phyloP scores from a whole-genome alignment of 208 protist species.

The Phytomonas serpens region DNA sequence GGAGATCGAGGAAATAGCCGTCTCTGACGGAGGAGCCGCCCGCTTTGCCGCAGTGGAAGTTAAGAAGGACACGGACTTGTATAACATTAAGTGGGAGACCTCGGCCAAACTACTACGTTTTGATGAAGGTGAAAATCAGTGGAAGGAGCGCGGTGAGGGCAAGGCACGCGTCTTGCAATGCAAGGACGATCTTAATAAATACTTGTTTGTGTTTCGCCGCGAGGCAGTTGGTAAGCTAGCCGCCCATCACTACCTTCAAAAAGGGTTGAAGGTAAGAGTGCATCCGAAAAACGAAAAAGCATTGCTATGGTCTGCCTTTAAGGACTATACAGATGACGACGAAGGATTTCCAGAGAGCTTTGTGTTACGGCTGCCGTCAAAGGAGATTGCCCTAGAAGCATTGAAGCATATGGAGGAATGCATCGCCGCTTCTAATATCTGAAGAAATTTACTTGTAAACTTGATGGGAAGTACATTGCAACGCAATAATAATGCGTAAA shows the following conservation, averaged over 20 bases:
- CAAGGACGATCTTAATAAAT: slow-evolving; percentile 54
- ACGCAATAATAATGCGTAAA: background rate
- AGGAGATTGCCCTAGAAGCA: slow-evolving; percentile 54
- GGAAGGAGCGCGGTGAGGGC: slow-evolving; percentile 89
- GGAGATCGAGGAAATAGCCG: slow-evolving; percentile 83
- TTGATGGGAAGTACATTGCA: background rate
- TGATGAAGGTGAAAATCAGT: slow-evolving; percentile 89
- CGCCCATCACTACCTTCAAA: slow-evolving; percentile 78
- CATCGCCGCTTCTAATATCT: slow-evolving; percentile 31
- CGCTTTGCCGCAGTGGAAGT: slow-evolving; percentile 74
- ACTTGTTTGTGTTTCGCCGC: slow-evolving; percentile 86
- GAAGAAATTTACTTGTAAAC: slow-evolving; percentile 2
- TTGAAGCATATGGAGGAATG: slow-evolving; percentile 54
- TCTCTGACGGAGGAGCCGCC: slow-evolving; percentile 78
- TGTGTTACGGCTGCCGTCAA: slow-evolving; percentile 61
- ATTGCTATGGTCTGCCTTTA: slow-evolving; percentile 62
- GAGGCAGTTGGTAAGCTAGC: slow-evolving; percentile 82
- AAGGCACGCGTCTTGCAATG: slow-evolving; percentile 63
- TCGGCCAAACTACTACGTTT: slow-evolving; percentile 81
- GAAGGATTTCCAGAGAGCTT: slow-evolving; percentile 83
- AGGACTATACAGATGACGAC: slow-evolving; percentile 86
- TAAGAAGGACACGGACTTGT: slow-evolving; percentile 83
- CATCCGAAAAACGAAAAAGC: slow-evolving; percentile 72
- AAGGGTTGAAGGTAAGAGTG: slow-evolving; percentile 62
- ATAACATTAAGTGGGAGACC: slow-evolving; percentile 61